Base-by-base conservation (phyloP, 352 stramenopile species). In the Globisporangium takayamanum region DNA sequence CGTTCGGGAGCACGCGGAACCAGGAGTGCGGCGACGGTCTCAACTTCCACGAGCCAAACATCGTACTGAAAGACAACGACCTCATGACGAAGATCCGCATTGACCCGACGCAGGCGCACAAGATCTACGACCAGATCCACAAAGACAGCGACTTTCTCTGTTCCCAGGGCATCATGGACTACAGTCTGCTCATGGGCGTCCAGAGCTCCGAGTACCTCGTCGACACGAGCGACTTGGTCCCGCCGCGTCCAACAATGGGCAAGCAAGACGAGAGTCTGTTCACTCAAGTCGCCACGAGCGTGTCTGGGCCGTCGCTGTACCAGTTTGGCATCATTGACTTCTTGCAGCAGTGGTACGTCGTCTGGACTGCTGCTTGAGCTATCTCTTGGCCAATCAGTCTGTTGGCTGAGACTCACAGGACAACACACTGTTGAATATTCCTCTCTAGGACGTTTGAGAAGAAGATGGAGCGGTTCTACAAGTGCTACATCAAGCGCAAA, bases 291-390 rank as follows among this genome's bases (percentile, higher is more conserved):
- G 85, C 85, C 20, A 93, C 82, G 28, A 95, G 85, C 60, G 86
- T 96, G 25, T 87, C 87, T 22, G 87, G 85, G 39, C 88, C 88
- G 48, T 91, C 82, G 33, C 67, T 95, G 39, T 97, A 96, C 72
- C 88, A 96, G 60, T 93, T 97, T 51, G 88, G 88, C 55, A 95
- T 97, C 63, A 97, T 97, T 62, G 88, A 97, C 60, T 93, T 97
- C 47, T 63, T 97, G 48, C 88, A 97, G 71, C 83, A 95, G 60
- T 97, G 85, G 85, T 90, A 60, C 59, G 82, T 80, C 54, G 11
- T 50, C 20, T 46, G 3, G 2, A 14, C 36, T 20, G 49, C 26
- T 42, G 7, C 26, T 22, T 36, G 18, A 37, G 30, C 22, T 45
- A 28, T 5, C 46, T 50, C 46, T 14, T 14, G 22, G 22, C 22